Conservation (phyloP, 2,329 filamentous ascomycete species). For the Ophiostoma montium region DNA sequence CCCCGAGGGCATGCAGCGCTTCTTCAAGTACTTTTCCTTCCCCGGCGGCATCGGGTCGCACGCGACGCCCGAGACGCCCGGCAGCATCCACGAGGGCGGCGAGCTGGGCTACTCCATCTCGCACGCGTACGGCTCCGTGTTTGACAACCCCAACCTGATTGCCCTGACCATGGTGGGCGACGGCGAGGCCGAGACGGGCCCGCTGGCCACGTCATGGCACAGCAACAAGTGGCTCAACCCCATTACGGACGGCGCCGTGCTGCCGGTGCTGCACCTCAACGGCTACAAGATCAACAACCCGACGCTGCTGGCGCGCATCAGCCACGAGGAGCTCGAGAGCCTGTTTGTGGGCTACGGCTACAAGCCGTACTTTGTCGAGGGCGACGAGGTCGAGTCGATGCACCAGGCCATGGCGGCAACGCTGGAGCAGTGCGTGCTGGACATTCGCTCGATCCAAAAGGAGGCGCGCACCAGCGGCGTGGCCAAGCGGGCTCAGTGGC, state of each 20-base stretch:
- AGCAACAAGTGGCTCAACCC: slow-evolving; percentile 73
- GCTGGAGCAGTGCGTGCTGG: slow-evolving; percentile 54
- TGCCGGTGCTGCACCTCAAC: slow-evolving; percentile 66
- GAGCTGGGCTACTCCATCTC: slow-evolving; percentile 73
- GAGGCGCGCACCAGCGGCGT: slow-evolving; percentile 56
- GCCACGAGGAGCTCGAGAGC: slow-evolving; percentile 55
- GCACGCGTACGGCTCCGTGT: slow-evolving; percentile 65
- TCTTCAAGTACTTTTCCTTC: slow-evolving; percentile 77
- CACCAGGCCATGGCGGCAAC: slow-evolving; percentile 72
- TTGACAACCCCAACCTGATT: slow-evolving; percentile 61
- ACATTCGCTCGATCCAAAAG: slow-evolving; percentile 57
- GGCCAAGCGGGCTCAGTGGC: slow-evolving; percentile 58
- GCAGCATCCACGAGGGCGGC: slow-evolving; percentile 64
- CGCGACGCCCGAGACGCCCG: slow-evolving; percentile 65
- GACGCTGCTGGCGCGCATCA: slow-evolving; percentile 57
- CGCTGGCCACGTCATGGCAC: slow-evolving; percentile 67
- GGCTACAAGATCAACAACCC: slow-evolving; percentile 81
- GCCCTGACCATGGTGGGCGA: slow-evolving; percentile 67
- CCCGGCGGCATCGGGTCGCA: slow-evolving; percentile 67
- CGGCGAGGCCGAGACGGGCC: slow-evolving; percentile 69
- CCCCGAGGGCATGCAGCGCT: slow-evolving; percentile 52
- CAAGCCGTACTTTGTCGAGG: slow-evolving; percentile 69
- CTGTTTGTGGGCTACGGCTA: slow-evolving; percentile 65
- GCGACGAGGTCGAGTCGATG: slow-evolving; percentile 59
- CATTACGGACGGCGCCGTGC: slow-evolving; percentile 61